Conservation (phyloP, 768 basidiomycete genomes). For the Termitomyces sp. region DNA sequence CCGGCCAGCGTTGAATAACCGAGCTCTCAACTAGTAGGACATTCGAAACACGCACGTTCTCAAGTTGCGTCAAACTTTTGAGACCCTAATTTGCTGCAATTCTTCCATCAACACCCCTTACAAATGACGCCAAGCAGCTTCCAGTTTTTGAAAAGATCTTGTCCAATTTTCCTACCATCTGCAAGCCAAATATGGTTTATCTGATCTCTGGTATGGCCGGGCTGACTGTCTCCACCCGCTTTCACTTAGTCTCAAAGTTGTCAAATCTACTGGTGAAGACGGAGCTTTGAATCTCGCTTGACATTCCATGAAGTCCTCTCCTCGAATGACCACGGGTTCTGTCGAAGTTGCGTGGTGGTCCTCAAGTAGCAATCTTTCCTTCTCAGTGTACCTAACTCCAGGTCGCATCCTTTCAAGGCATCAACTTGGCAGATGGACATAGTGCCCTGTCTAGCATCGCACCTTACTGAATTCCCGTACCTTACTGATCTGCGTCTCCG, state of each 20-base stretch:
- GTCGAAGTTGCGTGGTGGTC: not conserved
- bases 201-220: not conserved
- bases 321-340: not conserved
- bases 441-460: not conserved
- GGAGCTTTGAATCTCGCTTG: not conserved
- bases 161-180: not conserved
- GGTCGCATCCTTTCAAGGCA: not conserved
- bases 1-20: too few relatives aligned
- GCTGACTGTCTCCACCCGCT: not conserved
- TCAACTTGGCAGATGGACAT: not conserved
- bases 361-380: too few relatives aligned
- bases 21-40: too few relatives aligned
- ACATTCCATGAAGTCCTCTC: not conserved
- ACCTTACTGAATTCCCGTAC: not conserved
- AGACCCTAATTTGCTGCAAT: too few relatives aligned
- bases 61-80: too few relatives aligned
- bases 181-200: not conserved
- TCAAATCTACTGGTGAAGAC: too few relatives aligned
- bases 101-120: too few relatives aligned
- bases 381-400: not conserved
- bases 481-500: not conserved
- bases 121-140: not conserved
- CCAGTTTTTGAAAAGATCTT: slow-evolving; percentile 1
- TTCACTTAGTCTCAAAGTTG: not conserved
- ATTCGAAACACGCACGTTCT: too few relatives aligned